A percentile compares a stretch with the other conserved stretches of the same genome.
phyloP scores from a whole-genome alignment of 176 grass and related monocot species.

The Melocanna baccifera region DNA sequence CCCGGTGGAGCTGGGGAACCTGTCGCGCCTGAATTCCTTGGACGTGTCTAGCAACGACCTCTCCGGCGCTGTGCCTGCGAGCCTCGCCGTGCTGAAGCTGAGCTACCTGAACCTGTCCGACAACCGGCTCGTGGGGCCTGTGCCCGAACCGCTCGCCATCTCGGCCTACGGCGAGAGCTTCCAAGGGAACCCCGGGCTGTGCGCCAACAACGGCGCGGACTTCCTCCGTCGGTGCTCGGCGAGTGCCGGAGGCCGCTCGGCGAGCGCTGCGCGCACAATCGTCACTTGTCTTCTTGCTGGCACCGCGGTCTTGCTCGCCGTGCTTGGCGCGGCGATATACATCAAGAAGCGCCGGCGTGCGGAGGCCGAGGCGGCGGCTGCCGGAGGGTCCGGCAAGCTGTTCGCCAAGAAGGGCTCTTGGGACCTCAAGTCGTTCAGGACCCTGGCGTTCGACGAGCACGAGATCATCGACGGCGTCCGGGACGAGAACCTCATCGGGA shows the following conservation, averaged over 20 bases:
- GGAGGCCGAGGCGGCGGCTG: not conserved
- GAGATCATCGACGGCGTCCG: slow-evolving; percentile 66
- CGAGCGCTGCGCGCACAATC: slow-evolving; percentile 28
- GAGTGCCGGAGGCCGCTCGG: not conserved
- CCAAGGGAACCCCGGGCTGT: slow-evolving; percentile 64
- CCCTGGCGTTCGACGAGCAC: slow-evolving; percentile 67
- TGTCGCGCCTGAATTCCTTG: slow-evolving; percentile 57
- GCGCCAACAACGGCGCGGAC: slow-evolving; percentile 26
- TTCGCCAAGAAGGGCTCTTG: slow-evolving; percentile 62
- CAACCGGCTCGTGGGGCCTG: slow-evolving; percentile 52
- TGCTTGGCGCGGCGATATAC: slow-evolving; percentile 42
- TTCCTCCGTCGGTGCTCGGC: slow-evolving; percentile 51
- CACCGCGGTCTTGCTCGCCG: slow-evolving; percentile 43
- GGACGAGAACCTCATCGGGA: slow-evolving; percentile 84
- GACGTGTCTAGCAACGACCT: slow-evolving; percentile 62
- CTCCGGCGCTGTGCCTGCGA: slow-evolving; percentile 55
- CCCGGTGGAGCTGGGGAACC: slow-evolving; percentile 49
- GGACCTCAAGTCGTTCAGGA: slow-evolving; percentile 79
- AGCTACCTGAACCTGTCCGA: slow-evolving; percentile 59
- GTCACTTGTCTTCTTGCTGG: slow-evolving; percentile 51
- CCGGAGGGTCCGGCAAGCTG: not conserved
- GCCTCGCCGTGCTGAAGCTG: slow-evolving; percentile 59
- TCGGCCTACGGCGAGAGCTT: slow-evolving; percentile 64
- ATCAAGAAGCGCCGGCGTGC: slow-evolving; percentile 36
- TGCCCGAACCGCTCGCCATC: slow-evolving; percentile 60